These are phyloP conservation scores for Rubus idaeus DNA, from an alignment of 306 rosid species.

Conservation along the genomic window DNA sequence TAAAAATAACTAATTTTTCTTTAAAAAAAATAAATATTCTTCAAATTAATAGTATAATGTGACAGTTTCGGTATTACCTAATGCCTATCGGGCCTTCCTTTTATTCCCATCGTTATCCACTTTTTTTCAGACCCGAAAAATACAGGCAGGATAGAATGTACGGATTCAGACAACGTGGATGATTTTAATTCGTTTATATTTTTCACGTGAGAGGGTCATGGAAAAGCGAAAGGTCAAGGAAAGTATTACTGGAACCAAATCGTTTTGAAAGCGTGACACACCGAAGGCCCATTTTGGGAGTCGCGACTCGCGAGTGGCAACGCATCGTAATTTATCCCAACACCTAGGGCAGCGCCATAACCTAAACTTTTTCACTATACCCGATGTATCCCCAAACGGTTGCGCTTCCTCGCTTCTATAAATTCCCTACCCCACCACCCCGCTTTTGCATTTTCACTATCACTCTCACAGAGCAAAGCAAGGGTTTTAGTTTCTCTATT, in stretches of 20 bases:
- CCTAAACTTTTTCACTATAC: not conserved
- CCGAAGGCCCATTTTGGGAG: conserved; percentile 4
- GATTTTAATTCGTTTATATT: not conserved
- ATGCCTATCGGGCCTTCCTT: not conserved
- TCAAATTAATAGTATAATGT: not conserved
- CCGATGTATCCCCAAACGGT: conserved; percentile 50
- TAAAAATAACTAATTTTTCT: too few relatives aligned
- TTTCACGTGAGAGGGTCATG: not conserved
- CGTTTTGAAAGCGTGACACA: conserved; percentile 18
- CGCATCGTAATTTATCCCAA: conserved; percentile 3
- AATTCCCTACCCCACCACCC: conserved; percentile 40
- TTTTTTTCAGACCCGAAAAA: not conserved
- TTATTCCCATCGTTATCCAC: not conserved
- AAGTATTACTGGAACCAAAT: not conserved
- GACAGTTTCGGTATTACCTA: not conserved
- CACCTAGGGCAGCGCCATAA: not conserved
- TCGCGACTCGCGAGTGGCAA: not conserved
- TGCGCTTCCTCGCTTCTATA: conserved; percentile 59
- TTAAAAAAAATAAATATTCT: too few relatives aligned
- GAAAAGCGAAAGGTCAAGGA: not conserved
- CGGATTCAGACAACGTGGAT: not conserved
- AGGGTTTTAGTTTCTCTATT: not conserved
- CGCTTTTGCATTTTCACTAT: conserved; percentile 30
- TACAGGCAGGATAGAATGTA: not conserved
- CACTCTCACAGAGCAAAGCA: not conserved